Evolutionary conservation across 129 eudicot species (phyloP), one percentile per base, ranked within the genome.

Genomic region (Pseudognaphalium luteoalbum): DNA sequence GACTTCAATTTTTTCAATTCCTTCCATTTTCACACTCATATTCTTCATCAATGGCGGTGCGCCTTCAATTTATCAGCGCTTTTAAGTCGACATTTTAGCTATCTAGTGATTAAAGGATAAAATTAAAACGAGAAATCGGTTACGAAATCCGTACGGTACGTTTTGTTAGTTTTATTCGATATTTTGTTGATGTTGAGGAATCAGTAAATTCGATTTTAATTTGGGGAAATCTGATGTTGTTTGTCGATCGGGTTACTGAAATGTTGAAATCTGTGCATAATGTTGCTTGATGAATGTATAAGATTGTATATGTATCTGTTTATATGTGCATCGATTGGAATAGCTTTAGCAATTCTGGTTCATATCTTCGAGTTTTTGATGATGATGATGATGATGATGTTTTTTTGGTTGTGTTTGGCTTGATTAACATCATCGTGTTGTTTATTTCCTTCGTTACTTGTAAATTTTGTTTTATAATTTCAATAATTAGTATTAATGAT

Each of bases 171-270:
- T 78, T 12, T 19, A 58, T 19, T 54, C 72, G 14, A 52, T 65
- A 1, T 14, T 80, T 58, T 74, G 70, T 41, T 73, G 5, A 15
- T 66, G 41, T n/a, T 42, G 34, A 17, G 70, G 70, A 47, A 44
- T 78, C 72, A 41, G 66, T 71, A 34, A 14, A 47, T 15, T 71
- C 42, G 28, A n/a, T 61, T 21, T 7, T 70, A 32, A 67, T 44
- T 60, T 78, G 75, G 76, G 77, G 76, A 16, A 47, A 70, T 32
- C 16, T 70, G 72, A 32, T 71, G 66, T 30, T 69, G 66, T 42
- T 25, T 69, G 14, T 59, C 76, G 70, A 68, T 78, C 57, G 50
- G 66, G 52, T 71, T 47, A 62, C 71, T 70, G 56, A 70, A 69
- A 58, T 19, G 14, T 41, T 41, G 47, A 41, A 41, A 41, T 41